Evolutionary conservation across 768 basidiomycete species (phyloP), one percentile per base, ranked within the genome.

Genomic region (Mycena galopus): DNA sequence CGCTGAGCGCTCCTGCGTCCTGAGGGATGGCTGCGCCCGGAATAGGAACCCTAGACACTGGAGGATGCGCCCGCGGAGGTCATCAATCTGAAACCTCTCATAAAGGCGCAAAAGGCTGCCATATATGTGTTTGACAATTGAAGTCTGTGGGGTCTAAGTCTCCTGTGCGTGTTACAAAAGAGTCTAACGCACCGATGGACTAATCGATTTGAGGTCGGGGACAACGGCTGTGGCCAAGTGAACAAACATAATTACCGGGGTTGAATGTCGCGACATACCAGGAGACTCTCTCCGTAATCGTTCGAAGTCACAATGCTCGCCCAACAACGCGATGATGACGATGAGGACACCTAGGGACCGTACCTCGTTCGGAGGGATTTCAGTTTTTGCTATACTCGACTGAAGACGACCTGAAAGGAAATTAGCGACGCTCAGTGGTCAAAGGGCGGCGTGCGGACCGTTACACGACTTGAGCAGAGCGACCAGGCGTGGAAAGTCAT

Each of bases 21-120:
- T 96, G 69, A 99, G 82, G 0, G 93, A 93, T 3, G 98, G 97
- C 76, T 97, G 94, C 6, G 96, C 92, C 29, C 96, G 92, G 84
- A 96, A 99, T 7, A 99, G 82, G 81, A 94, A 98, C 14, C 97
- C 97, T 32, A 99, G 84, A 78, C 96, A 97, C 76, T 95, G 94
- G 65, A 98, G 79, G 25, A 94, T 87, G 33, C 94, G 90, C n/a
- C 88, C 88, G 30, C 91, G 90, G 21, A 96, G 83, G 12, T 87
- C 83, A 1, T 84, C 61, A 42, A 92, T 89, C 2, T 82, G 81
- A 59, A 91, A 89, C 74, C 92, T 93, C 66, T 91, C 85, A 73
- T 97, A 92, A 23, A 98, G 84, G 27, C 87, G 85, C 47, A 98
- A 79, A 56, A 98, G 87, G 21, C 87, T 87, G 62, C 86, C 81